Base-by-base conservation (phyloP, 345 rosid species). In the Isatis tinctoria region DNA sequence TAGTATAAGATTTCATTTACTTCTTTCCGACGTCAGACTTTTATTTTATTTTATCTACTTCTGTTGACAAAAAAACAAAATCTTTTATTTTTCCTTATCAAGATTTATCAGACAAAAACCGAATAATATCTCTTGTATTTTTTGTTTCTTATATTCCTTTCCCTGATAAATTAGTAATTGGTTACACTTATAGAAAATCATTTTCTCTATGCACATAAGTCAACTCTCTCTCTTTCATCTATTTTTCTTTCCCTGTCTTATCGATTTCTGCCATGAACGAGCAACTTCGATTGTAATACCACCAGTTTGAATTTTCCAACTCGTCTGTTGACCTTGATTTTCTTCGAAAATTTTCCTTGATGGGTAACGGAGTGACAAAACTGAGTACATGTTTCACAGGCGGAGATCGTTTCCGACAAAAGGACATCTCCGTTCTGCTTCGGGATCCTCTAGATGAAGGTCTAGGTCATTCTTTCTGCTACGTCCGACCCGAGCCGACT, bases 41-140 rank as follows among this genome's bases (percentile, higher is more conserved):
- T 44, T 52, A 18, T 7, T 56, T 6, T 8, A 11, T 28, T 56
- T 30, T 28, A 51, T 51, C 71, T 35, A 36, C 32, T 37, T 54
- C 65, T 58, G 65, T 44, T 58, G 56, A 60, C 59, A 70, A 60
- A 18, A 3, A 20, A 51, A 16, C 24, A 12, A 7, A 26, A 36
- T 8, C n/a, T 32, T 53, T 17, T 52, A 1, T 10, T 39, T 73
- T 64, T n/a, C 10, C 32, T 48, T 60, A 6, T 51, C 62, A n/a
- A 57, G 54, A 20, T 51, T 51, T 51, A 51, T 51, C 56, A 11
- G 56, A 51, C 56, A 51, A 2, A 49, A 51, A 22, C 16, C 20
- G 56, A 77, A 79, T 43, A 67, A 48, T 65, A 77, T 67, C 77
- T 71, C 59, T 32, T 44, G 5, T 20, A 18, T 40, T 51, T 51